These are phyloP conservation scores for Diacronema lutheri DNA, from an alignment of 78 protist species.

Conservation along the genomic window DNA sequence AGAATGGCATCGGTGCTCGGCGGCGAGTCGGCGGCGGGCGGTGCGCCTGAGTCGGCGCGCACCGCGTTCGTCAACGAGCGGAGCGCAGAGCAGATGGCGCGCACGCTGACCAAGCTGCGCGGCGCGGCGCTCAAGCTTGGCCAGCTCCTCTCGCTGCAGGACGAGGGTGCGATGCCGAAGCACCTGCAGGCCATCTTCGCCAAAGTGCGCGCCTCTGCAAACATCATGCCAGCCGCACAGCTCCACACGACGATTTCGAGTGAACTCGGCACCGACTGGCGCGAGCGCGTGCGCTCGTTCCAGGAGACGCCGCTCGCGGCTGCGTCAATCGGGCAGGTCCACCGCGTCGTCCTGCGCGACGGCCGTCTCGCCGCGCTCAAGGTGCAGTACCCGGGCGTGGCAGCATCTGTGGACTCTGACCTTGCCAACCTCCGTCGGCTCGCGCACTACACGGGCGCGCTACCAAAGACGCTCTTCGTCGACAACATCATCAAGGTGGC, in stretches of 20 bases:
- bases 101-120: conserved; percentile 75
- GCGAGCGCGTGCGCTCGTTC: conserved; percentile 40
- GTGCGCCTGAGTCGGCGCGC: too few species aligned
- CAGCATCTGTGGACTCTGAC: conserved; percentile 77
- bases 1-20: not conserved
- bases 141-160: conserved; percentile 80
- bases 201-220: conserved; percentile 71
- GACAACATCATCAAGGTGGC: conserved; percentile 58
- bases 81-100: conserved; percentile 42
- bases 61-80: not conserved
- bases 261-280: conserved; percentile 79
- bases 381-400: conserved; percentile 26
- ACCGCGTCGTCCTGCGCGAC: conserved; percentile 54
- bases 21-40: too few species aligned
- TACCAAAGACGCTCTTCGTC: conserved; percentile 76
- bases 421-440: conserved; percentile 50
- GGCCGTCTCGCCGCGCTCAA: conserved; percentile 78
- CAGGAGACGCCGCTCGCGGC: conserved; percentile 79
- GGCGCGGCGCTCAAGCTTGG: conserved; percentile 91
- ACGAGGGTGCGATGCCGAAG: conserved; percentile 22
- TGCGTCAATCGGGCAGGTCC: conserved; percentile 89
- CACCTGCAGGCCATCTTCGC: conserved; percentile 44
- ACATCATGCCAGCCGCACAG: conserved; percentile 76
- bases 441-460: conserved; percentile 39
- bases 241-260: conserved; percentile 4